A percentile compares a stretch with the other conserved stretches of the same genome.
Evolutionary conservation across 1,139 yeast genomes (phyloP).

Genomic region (Candida sanyaensis): DNA sequence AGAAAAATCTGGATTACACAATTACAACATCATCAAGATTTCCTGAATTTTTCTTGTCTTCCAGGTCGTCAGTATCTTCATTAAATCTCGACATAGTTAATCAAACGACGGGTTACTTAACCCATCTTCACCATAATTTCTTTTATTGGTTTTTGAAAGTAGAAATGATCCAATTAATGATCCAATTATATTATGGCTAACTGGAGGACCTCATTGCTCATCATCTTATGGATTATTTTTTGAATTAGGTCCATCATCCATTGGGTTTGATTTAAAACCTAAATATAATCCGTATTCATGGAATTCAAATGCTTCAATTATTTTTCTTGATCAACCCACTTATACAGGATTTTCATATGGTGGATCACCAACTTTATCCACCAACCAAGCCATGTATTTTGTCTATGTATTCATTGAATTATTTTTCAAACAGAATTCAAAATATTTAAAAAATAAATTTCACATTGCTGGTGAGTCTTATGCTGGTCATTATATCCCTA

Average conservation of each 20-base stretch:
- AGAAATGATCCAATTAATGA: constrained; percentile 86
- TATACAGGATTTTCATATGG: constrained; percentile 81
- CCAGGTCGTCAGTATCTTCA: not conserved
- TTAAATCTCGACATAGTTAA: not conserved
- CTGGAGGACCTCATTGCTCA: constrained; percentile 93
- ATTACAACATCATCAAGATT: not conserved
- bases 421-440: constrained; percentile 73
- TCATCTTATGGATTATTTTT: constrained; percentile 89
- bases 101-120: not conserved
- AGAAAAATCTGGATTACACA: not conserved
- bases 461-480: constrained; percentile 89
- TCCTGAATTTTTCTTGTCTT: not conserved
- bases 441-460: constrained; percentile 56
- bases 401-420: constrained; percentile 75
- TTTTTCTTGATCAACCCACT: constrained; percentile 93
- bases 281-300: constrained; percentile 78
- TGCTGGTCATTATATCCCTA: constrained; percentile 87
- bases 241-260: constrained; percentile 85
- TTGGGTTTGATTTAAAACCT: constrained; percentile 67
- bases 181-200: constrained; percentile 85
- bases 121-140: constrained; percentile 36
- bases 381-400: constrained; percentile 75
- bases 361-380: constrained; percentile 53
- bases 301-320: constrained; percentile 88
- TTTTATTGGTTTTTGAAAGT: constrained; percentile 88